These are phyloP conservation scores for Xylogone sp. DNA, from an alignment of 2,329 filamentous ascomycete genomes.

Conservation along the genomic window DNA sequence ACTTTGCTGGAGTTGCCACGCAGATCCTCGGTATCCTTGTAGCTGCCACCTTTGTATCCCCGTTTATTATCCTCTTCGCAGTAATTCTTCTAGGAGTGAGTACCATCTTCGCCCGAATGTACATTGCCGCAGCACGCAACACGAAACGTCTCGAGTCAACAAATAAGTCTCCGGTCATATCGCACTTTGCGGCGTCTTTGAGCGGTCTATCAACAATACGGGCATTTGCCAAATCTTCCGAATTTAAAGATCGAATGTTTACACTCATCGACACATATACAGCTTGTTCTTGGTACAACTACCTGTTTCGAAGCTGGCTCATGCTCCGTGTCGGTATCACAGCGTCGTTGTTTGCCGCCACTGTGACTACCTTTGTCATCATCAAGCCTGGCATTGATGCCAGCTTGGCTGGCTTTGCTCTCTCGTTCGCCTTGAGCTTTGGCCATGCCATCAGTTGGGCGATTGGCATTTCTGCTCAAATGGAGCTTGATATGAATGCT, in stretches of 20 bases:
- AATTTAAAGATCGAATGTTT: conserved; percentile 66
- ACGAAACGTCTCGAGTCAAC: conserved; percentile 73
- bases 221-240: conserved; percentile 62
- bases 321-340: conserved; percentile 67
- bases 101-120: conserved; percentile 46
- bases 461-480: conserved; percentile 60
- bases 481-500: conserved; percentile 75
- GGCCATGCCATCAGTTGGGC: conserved; percentile 58
- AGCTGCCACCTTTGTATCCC: conserved; percentile 61
- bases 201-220: conserved; percentile 70
- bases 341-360: conserved; percentile 61
- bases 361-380: conserved; percentile 62
- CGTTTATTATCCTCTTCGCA: conserved; percentile 59
- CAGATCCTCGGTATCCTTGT: conserved; percentile 60
- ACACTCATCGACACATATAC: conserved; percentile 62
- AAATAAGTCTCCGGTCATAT: conserved; percentile 72
- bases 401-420: conserved; percentile 67
- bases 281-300: conserved; percentile 59
- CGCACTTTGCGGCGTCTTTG: conserved; percentile 61
- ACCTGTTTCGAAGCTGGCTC: conserved; percentile 69
- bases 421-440: conserved; percentile 70
- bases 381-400: conserved; percentile 57
- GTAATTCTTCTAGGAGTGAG: conserved; percentile 18
- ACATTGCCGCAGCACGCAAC: conserved; percentile 65
- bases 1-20: conserved; percentile 53